Base-by-base conservation (phyloP, 225 moss, liverwort and hornwort genomes). In the Physcomitrellopsis africana region DNA sequence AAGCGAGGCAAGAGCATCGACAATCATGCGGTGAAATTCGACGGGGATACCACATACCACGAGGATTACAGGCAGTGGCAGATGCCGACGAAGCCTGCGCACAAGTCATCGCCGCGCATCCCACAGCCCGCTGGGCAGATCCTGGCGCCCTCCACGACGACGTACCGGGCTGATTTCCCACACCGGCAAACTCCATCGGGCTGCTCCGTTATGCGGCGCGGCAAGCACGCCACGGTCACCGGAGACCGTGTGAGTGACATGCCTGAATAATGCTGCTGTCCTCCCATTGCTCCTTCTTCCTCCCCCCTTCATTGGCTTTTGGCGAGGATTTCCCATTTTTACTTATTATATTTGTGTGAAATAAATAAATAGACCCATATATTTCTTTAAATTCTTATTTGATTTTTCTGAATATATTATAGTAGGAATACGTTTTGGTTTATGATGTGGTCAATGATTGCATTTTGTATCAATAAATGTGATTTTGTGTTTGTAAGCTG, bases 211-310 rank as follows among this genome's bases (percentile, higher is more conserved):
- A 15, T 70, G 16, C 16, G 6, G 5, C 69, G 69, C 12, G 51
- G 51, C 18, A 78, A 75, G 17, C 82, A 78, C 4, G 32, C 51
- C 0, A 58, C 51, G 0, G 20, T 47, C 3, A 78, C 74, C 59
- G 74, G 78, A 1, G 74, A 82, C 65, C 78, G 78, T 47, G 75
- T 82, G 74, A 78, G 82, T 19, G 74, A 77, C n/a, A 69, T 56
- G 53, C 32, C 5, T 37, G 32, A 1, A 37, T 2, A 2, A 7
- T 37, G 32, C 32, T 37, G 32, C 32, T 5, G 32, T 37, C 32
- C 32, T 37, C 32, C 32, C 7, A 4, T 4, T 4, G 32, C 32
- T 37, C 32, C 32, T 37, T 37, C 32, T 37, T 37, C 32, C 1
- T 7, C 32, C 1, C 24, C 24, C 24, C 24, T 24, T 24, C 24